A percentile compares a stretch with the other conserved stretches of the same genome.
phyloP scores from a whole-genome alignment of 2,329 filamentous ascomycete species.

The Colletotrichum simmondsii region DNA sequence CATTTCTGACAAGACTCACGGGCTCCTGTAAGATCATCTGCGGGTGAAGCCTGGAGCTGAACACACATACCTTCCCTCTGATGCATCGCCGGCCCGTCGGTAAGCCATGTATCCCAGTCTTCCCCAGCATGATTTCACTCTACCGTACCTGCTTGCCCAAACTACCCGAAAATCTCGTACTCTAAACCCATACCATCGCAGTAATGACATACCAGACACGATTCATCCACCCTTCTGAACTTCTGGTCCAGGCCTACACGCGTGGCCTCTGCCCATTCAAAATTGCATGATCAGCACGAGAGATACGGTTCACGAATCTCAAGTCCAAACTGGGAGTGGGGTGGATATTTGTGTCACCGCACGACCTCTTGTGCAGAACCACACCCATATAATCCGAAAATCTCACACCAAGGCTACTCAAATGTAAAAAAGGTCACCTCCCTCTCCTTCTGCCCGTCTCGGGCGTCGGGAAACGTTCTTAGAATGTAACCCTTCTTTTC shows the following conservation, averaged over 20 bases:
- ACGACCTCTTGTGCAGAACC: not conserved
- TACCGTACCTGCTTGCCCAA: not conserved
- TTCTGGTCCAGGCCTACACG: not conserved
- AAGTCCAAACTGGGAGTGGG: not conserved
- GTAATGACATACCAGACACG: not conserved
- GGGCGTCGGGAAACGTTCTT: not conserved
- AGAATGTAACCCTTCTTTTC: not conserved
- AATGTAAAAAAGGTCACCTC: not conserved
- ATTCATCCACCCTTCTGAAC: not conserved
- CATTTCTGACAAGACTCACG: slow-evolving; percentile 15
- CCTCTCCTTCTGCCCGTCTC: not conserved
- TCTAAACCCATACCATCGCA: not conserved
- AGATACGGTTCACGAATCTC: not conserved
- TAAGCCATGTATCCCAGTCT: not conserved
- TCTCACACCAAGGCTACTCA: not conserved
- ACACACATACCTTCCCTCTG: not conserved
- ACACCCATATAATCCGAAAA: not conserved
- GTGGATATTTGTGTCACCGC: not conserved
- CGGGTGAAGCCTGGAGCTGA: not conserved
- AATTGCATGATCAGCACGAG: not conserved
- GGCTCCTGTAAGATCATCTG: not conserved
- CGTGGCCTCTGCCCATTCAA: not conserved
- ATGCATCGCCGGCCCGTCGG: not conserved
- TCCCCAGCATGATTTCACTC: not conserved
- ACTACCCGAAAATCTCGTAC: not conserved